phyloP scores from a whole-genome alignment of 306 rosid genomes.

The Prinsepia uniflora region DNA sequence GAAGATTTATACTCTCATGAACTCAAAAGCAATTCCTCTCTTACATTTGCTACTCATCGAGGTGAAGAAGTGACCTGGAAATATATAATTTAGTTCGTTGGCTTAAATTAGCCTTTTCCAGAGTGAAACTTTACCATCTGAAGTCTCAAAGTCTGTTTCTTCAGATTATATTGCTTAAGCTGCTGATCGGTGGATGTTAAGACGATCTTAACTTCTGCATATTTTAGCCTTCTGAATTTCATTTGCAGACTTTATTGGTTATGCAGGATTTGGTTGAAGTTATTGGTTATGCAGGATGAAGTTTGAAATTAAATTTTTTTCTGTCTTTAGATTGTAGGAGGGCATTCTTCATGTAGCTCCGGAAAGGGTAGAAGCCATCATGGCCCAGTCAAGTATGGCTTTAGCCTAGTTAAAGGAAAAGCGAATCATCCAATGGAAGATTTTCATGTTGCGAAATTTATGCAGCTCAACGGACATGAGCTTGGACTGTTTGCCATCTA shows the following conservation, averaged over 20 bases:
- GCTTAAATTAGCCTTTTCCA: background rate
- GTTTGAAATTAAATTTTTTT: background rate
- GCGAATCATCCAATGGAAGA: constrained; percentile 99
- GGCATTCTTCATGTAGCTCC: constrained; percentile 58
- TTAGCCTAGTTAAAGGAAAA: constrained; percentile 79
- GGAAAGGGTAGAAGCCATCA: constrained; percentile 75
- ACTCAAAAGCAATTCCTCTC: no score
- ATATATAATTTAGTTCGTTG: background rate
- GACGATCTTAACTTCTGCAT: background rate
- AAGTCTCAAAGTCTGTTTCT: background rate
- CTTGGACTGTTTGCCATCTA: constrained; percentile 88
- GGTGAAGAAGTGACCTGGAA: background rate
- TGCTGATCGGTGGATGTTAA: background rate
- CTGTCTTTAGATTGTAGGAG: constrained; percentile 44
- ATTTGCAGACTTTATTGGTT: background rate
- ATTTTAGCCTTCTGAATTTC: background rate
- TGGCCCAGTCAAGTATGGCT: constrained; percentile 74
- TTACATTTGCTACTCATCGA: background rate
- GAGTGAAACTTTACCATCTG: background rate
- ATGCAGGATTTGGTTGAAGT: background rate
- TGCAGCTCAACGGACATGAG: constrained; percentile 53
- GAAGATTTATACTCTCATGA: no score
- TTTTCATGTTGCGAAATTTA: constrained; percentile 89
- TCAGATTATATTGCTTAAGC: background rate
- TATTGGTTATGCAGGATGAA: no score